Percentiles rank a stretch among this genome's conserved stretches.
phyloP scores from a whole-genome alignment of 257 asterid species.

The Ligustrum vulgare region DNA sequence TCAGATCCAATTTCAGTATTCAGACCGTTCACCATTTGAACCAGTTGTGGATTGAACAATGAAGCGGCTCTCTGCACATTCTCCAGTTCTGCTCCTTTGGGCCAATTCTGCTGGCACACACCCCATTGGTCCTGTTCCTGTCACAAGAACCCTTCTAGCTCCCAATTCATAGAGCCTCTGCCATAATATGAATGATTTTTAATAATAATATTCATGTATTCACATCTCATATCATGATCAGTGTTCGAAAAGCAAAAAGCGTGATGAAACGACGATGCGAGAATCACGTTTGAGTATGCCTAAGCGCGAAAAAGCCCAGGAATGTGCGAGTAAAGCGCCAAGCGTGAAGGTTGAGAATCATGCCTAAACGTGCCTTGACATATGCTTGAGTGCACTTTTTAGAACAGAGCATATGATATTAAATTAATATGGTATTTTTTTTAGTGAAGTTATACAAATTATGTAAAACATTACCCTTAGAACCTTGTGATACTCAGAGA shows the following conservation, averaged over 20 bases:
- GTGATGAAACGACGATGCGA: too few relatives aligned
- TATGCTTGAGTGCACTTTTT: too few relatives aligned
- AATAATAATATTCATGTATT: background rate
- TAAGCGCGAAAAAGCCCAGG: too few relatives aligned
- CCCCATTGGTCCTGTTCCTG: constrained; percentile 87
- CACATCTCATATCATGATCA: too few relatives aligned
- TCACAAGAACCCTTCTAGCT: constrained; percentile 58
- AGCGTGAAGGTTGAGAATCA: too few relatives aligned
- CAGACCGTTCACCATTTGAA: constrained; percentile 41
- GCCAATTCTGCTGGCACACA: constrained; percentile 90
- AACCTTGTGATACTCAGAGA: constrained; percentile 71
- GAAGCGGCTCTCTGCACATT: constrained; percentile 60
- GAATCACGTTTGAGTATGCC: too few relatives aligned
- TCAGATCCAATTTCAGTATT: constrained; percentile 54
- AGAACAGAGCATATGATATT: too few relatives aligned
- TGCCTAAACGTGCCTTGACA: too few relatives aligned
- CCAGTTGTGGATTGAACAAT: constrained; percentile 65
- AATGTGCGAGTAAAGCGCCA: too few relatives aligned
- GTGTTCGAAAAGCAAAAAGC: too few relatives aligned
- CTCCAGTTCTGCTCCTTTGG: constrained; percentile 58
- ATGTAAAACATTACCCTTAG: constrained; percentile 36
- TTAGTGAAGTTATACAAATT: too few relatives aligned
- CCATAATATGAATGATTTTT: constrained; percentile 9
- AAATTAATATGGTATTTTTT: too few relatives aligned
- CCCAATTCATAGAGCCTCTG: constrained; percentile 71